phyloP scores from a whole-genome alignment of 148 eudicot genomes.

The Rhododendron simsii region DNA sequence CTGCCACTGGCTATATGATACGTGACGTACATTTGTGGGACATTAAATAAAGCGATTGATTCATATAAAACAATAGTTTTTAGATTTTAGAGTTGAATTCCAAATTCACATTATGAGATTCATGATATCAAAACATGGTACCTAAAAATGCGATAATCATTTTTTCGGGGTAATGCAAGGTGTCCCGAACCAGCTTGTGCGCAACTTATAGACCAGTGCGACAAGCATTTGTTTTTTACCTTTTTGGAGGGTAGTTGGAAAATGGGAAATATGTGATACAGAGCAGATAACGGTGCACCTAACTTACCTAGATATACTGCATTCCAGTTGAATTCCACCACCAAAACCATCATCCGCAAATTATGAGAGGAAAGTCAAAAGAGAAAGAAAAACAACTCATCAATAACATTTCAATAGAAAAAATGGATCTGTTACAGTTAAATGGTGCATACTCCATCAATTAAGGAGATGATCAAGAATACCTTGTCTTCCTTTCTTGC shows the following conservation, averaged over 20 bases:
- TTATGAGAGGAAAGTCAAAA: neutral
- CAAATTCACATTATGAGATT: neutral
- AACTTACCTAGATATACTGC: conserved; percentile 81
- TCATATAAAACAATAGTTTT: neutral
- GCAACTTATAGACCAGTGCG: too few relatives aligned
- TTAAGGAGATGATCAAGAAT: neutral
- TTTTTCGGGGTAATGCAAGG: too few relatives aligned
- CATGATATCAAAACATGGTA: neutral
- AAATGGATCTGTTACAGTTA: neutral
- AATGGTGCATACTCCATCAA: neutral
- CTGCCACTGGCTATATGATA: too few relatives aligned
- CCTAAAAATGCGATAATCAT: neutral
- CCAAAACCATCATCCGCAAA: conserved; percentile 19
- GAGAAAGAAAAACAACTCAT: neutral
- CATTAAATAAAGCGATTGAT: too few relatives aligned
- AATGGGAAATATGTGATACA: neutral
- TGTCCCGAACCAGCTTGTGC: neutral
- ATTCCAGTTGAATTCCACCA: conserved; percentile 12
- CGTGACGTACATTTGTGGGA: too few relatives aligned
- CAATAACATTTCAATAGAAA: neutral
- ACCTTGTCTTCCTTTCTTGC: conserved; percentile 97
- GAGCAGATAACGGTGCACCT: neutral
- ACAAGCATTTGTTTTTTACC: neutral
- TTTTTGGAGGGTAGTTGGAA: neutral
- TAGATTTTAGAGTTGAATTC: neutral